Evolutionary conservation across 305 asterid genomes (phyloP).

Genomic region (Withania somnifera): DNA sequence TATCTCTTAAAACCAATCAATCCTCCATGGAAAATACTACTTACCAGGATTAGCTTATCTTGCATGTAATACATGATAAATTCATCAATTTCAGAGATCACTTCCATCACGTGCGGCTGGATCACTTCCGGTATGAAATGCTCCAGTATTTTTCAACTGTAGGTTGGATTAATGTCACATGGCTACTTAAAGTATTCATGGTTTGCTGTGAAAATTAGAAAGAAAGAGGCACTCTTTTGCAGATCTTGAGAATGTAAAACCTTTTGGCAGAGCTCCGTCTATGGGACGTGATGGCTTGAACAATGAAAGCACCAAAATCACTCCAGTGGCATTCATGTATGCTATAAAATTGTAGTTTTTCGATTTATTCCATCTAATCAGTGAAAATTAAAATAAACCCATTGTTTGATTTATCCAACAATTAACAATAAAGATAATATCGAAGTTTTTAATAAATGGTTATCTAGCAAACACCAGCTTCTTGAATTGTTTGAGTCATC

Average conservation of each 20-base stretch:
- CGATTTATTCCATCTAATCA: neutral
- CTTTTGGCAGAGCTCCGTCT: neutral
- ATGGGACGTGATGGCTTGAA: neutral
- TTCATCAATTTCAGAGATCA: neutral
- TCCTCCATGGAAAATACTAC: neutral
- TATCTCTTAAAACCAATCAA: neutral
- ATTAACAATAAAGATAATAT: neutral
- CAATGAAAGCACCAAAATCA: neutral
- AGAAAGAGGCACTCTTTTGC: neutral
- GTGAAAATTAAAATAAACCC: neutral
- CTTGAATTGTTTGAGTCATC: slow-evolving; percentile 20
- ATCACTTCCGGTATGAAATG: neutral
- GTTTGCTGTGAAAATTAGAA: neutral
- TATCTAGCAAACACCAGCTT: neutral
- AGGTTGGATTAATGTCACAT: neutral
- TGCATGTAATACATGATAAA: neutral
- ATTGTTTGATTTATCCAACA: neutral
- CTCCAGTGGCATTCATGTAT: neutral
- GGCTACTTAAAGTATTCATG: neutral
- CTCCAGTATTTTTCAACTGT: neutral
- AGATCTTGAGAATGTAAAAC: neutral
- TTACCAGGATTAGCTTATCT: neutral
- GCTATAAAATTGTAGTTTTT: neutral
- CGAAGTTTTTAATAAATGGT: neutral
- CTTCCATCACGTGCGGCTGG: neutral